Conservation (phyloP, 768 basidiomycete genomes). For the Tremella yokohamensis region DNA sequence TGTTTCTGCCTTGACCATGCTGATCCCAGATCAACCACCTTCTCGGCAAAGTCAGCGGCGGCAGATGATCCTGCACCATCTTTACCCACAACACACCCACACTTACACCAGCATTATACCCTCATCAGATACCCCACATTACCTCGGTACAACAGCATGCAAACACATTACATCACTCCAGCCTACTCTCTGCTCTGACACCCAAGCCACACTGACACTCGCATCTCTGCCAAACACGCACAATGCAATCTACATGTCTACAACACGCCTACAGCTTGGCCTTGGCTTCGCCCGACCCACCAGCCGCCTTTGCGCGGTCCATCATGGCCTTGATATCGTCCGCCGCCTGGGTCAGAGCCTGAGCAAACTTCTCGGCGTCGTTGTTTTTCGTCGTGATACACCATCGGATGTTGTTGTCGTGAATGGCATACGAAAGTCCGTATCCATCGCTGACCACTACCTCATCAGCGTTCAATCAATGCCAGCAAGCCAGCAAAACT, state of each 20-base stretch:
- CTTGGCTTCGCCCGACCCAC: slow-evolving; percentile 50
- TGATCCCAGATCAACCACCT: slow-evolving; percentile 33
- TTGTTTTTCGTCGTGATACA: slow-evolving; percentile 78
- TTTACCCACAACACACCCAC: not conserved
- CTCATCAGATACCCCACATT: not conserved
- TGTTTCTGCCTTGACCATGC: not conserved
- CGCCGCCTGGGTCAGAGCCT: slow-evolving; percentile 75
- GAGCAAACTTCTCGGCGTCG: slow-evolving; percentile 63
- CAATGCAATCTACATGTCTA: not conserved
- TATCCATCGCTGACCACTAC: slow-evolving; percentile 85
- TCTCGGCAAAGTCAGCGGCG: slow-evolving; percentile 22
- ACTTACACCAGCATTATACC: not conserved
- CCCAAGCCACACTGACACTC: not conserved
- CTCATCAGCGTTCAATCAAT: not conserved
- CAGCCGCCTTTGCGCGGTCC: slow-evolving; percentile 59
- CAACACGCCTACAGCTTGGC: slow-evolving; percentile 29
- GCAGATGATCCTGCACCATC: not conserved
- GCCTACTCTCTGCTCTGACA: not conserved
- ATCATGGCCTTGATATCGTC: slow-evolving; percentile 73
- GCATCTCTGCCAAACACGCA: not conserved
- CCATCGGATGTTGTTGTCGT: slow-evolving; percentile 79
- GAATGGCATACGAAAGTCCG: slow-evolving; percentile 86
- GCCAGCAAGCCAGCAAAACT: slow-evolving; percentile 28
- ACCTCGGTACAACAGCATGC: not conserved
- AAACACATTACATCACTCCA: not conserved